Percentiles rank a stretch among this genome's conserved stretches.
These are phyloP conservation scores for Talaromyces sp. DNA, from an alignment of 2,329 filamentous ascomycete species.

Conservation along the genomic window DNA sequence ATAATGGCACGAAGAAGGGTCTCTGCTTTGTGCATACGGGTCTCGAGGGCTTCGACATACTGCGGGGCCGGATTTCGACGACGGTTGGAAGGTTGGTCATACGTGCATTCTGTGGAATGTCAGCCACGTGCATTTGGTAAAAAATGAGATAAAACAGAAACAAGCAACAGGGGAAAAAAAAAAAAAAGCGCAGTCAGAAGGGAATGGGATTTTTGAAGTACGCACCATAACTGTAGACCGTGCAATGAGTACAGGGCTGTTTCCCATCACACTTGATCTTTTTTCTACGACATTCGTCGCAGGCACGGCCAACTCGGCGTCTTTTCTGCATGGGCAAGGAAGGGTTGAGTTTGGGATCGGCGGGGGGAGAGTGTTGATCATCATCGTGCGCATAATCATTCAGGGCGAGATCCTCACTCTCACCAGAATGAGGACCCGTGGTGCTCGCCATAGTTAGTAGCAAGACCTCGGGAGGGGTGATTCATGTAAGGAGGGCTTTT, in stretches of 20 bases:
- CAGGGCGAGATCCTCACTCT: slow-evolving; percentile 32
- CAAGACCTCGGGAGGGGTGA: slow-evolving; percentile 13
- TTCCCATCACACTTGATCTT: slow-evolving; percentile 89
- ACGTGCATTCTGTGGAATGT: slow-evolving; percentile 74
- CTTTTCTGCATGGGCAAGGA: slow-evolving; percentile 70
- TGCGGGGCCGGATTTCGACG: slow-evolving; percentile 88
- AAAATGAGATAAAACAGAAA: too few species aligned
- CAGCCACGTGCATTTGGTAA: slow-evolving; percentile 11
- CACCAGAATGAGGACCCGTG: slow-evolving; percentile 27
- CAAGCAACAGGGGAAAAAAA: too few species aligned
- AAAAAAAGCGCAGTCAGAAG: too few species aligned
- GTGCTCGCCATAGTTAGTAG: slow-evolving; percentile 30
- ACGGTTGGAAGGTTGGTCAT: slow-evolving; percentile 91
- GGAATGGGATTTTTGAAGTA: background rate
- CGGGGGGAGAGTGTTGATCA: slow-evolving; percentile 26
- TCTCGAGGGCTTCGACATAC: slow-evolving; percentile 88
- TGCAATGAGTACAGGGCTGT: slow-evolving; percentile 91
- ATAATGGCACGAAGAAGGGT: slow-evolving; percentile 75
- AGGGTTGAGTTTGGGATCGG: slow-evolving; percentile 31
- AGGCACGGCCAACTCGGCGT: slow-evolving; percentile 76
- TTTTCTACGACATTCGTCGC: slow-evolving; percentile 80
- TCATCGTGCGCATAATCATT: slow-evolving; percentile 21
- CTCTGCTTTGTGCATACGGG: slow-evolving; percentile 79
- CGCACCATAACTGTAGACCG: slow-evolving; percentile 96
- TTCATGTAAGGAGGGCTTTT: slow-evolving; percentile 29